A percentile compares a stretch with the other conserved stretches of the same genome.
These are phyloP conservation scores for Alternaria metachromatica DNA, from an alignment of 2,329 filamentous ascomycete genomes.

Conservation along the genomic window DNA sequence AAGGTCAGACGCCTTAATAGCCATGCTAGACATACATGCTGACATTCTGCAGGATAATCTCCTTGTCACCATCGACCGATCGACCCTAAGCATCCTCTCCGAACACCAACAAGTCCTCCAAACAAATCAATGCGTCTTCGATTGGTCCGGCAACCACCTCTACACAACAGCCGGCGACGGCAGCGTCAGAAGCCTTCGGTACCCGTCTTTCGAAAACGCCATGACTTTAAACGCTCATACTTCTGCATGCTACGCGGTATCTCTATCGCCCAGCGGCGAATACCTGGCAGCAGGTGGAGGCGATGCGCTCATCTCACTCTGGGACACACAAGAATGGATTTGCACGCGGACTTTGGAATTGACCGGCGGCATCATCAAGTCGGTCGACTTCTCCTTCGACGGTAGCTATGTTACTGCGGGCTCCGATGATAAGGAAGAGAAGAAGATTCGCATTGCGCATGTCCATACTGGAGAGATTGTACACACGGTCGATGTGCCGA, in stretches of 20 bases:
- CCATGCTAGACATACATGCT: not conserved
- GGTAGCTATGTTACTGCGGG: constrained; percentile 77
- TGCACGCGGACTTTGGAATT: constrained; percentile 74
- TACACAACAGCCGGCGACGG: constrained; percentile 76
- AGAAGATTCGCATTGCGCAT: constrained; percentile 73
- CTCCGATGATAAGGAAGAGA: constrained; percentile 76
- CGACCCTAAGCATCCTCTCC: constrained; percentile 62
- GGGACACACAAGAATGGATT: constrained; percentile 80
- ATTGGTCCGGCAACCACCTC: constrained; percentile 73
- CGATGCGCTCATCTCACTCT: constrained; percentile 77
- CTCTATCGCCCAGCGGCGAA: constrained; percentile 73
- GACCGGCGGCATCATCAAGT: constrained; percentile 73
- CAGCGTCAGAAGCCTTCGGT: constrained; percentile 69
- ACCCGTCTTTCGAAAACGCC: constrained; percentile 54
- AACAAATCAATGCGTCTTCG: constrained; percentile 77
- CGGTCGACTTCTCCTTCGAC: constrained; percentile 79
- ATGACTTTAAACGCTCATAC: constrained; percentile 74
- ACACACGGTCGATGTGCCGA: constrained; percentile 72
- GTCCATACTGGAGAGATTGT: constrained; percentile 76
- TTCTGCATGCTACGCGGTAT: constrained; percentile 71
- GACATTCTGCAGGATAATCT: constrained; percentile 61
- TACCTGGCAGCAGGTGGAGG: constrained; percentile 77
- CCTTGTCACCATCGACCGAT: constrained; percentile 68
- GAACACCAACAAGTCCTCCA: constrained; percentile 67
- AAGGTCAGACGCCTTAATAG: constrained; percentile 60